These are phyloP conservation scores for Cystobasidium tubakii DNA, from an alignment of 768 basidiomycete species.

Conservation along the genomic window DNA sequence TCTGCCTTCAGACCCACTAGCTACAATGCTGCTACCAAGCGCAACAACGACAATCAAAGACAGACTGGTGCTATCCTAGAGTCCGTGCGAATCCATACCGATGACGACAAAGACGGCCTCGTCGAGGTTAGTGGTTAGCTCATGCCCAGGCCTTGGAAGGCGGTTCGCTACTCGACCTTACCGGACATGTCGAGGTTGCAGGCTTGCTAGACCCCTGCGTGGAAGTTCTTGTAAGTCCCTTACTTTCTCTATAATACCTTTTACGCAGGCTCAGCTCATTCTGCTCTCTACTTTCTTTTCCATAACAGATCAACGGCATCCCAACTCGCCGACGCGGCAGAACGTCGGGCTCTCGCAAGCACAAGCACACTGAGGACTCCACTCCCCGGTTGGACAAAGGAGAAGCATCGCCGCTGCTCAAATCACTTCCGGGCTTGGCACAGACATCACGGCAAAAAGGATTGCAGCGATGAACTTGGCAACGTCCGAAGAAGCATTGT, in stretches of 20 bases:
- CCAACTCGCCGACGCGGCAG: conserved; percentile 12
- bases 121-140: conserved; percentile 25
- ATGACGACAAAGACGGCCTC: conserved; percentile 34
- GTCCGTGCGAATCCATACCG: conserved; percentile 25
- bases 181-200: conserved; percentile 19
- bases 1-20: not conserved
- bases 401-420: conserved; percentile 33
- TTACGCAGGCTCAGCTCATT: not conserved
- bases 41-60: not conserved
- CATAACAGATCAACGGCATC: conserved; percentile 18
- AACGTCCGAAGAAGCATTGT: not conserved
- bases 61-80: conserved; percentile 18
- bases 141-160: conserved; percentile 26
- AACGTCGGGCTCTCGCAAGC: not conserved
- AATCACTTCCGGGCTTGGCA: conserved; percentile 30
- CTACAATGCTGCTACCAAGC: not conserved
- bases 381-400: conserved; percentile 20
- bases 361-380: not conserved
- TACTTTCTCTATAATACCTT: not conserved
- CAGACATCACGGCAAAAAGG: conserved; percentile 6
- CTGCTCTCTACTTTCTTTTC: not conserved
- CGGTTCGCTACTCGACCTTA: conserved; percentile 20
- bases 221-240: conserved; percentile 21
- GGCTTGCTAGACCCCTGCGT: conserved; percentile 22
- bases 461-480: conserved; percentile 25